Evolutionary conservation across 2,329 filamentous ascomycete species (phyloP).

Genomic region (Didymellaceae sp.): DNA sequence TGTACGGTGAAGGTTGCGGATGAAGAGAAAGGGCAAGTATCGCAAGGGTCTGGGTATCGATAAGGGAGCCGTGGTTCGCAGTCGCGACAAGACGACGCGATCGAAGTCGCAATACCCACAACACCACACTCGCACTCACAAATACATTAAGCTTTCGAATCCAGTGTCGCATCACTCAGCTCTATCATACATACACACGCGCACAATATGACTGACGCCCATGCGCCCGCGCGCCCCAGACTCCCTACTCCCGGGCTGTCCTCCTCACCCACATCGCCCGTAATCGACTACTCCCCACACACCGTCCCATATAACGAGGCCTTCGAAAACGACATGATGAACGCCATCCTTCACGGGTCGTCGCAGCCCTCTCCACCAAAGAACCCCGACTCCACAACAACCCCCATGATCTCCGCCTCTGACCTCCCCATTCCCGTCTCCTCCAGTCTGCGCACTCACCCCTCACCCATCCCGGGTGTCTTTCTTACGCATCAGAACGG

Average conservation of each 20-base stretch:
- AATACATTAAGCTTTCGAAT: background rate
- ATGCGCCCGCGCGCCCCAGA: conserved; percentile 35
- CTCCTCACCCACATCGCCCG: conserved; percentile 34
- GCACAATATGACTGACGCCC: conserved; percentile 28
- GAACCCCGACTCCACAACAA: conserved; percentile 11
- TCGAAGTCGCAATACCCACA: conserved; percentile 5
- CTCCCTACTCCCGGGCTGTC: conserved; percentile 44
- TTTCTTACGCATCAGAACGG: conserved; percentile 55
- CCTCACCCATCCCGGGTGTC: conserved; percentile 53
- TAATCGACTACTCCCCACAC: conserved; percentile 52
- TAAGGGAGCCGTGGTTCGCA: background rate
- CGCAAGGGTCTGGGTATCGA: conserved; percentile 6
- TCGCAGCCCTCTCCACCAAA: conserved; percentile 35
- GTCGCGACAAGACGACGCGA: background rate
- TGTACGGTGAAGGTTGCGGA: background rate
- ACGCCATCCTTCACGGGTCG: conserved; percentile 46
- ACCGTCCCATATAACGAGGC: conserved; percentile 52
- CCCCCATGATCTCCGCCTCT: conserved; percentile 39
- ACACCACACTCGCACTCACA: background rate
- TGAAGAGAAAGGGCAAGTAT: background rate
- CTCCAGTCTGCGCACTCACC: conserved; percentile 52
- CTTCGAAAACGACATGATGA: conserved; percentile 55
- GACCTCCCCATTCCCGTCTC: conserved; percentile 52
- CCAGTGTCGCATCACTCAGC: background rate
- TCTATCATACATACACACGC: background rate